Evolutionary conservation across 805 yeast species (phyloP).

Genomic region (Maudiozyma bulderi): DNA sequence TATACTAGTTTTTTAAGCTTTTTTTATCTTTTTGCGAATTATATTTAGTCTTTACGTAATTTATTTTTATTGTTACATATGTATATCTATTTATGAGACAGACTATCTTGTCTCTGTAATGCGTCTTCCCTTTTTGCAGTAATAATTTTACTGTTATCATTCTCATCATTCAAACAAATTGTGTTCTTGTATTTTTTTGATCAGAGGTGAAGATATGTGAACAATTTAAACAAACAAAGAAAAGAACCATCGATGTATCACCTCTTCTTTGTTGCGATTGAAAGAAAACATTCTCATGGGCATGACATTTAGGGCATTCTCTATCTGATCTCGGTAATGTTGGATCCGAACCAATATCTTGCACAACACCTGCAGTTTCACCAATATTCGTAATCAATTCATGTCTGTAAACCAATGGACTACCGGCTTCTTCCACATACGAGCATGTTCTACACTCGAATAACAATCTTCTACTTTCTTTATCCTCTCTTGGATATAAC

Average conservation of each 20-base stretch:
- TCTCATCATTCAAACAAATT: conserved; percentile 12
- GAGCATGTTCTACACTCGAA: conserved; percentile 93
- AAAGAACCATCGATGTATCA: conserved; percentile 90
- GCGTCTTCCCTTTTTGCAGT: neutral
- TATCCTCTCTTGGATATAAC: conserved; percentile 96
- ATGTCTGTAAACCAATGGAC: conserved; percentile 82
- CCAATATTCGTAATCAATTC: conserved; percentile 84
- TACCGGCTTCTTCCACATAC: conserved; percentile 83
- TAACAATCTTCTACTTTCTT: conserved; percentile 54
- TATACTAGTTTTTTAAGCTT: neutral
- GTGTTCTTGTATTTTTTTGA: conserved; percentile 30
- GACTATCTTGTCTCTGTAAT: no score
- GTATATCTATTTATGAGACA: neutral
- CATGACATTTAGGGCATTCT: conserved; percentile 84
- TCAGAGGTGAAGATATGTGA: conserved; percentile 50
- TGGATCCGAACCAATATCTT: conserved; percentile 94
- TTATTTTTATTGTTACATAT: neutral
- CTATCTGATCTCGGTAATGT: conserved; percentile 92
- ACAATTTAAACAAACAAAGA: conserved; percentile 85
- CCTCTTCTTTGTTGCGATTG: conserved; percentile 92
- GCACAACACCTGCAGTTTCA: conserved; percentile 95
- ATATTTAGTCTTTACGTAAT: no score
- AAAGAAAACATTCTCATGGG: conserved; percentile 88
- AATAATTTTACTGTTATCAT: neutral
- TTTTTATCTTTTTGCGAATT: neutral